These are phyloP conservation scores for Penicillium lagena DNA, from an alignment of 495 filamentous ascomycete species.

Conservation along the genomic window DNA sequence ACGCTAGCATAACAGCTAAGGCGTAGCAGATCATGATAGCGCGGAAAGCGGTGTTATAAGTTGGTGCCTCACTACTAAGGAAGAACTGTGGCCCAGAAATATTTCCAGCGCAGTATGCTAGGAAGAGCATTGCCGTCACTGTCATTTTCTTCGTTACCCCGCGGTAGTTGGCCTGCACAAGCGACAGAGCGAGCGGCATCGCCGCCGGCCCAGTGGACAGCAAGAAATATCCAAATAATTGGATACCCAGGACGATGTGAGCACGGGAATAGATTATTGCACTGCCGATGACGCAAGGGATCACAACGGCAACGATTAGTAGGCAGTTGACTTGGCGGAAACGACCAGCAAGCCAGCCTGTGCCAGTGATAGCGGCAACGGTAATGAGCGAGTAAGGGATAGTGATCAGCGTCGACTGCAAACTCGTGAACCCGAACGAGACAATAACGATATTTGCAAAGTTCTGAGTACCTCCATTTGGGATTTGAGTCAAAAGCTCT, in stretches of 20 bases:
- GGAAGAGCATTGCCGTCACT: conserved; percentile 35
- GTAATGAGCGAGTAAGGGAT: conserved; percentile 38
- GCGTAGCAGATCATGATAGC: conserved; percentile 49
- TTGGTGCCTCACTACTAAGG: conserved; percentile 25
- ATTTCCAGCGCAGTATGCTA: conserved; percentile 36
- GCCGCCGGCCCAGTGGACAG: conserved; percentile 46
- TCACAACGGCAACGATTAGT: conserved; percentile 21
- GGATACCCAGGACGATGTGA: conserved; percentile 41
- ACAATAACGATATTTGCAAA: conserved; percentile 40
- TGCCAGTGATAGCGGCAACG: conserved; percentile 25
- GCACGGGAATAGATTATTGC: conserved; percentile 51
- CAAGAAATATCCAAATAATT: conserved; percentile 54
- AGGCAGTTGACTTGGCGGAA: conserved; percentile 25
- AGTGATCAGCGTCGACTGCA: conserved; percentile 36
- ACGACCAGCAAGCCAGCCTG: conserved; percentile 31
- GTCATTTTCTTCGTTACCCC: conserved; percentile 62
- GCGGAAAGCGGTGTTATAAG: conserved; percentile 41
- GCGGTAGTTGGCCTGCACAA: conserved; percentile 54
- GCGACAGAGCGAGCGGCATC: conserved; percentile 49
- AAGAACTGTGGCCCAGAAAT: conserved; percentile 38
- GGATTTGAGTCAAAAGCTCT: conserved; percentile 44
- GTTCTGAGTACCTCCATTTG: conserved; percentile 39
- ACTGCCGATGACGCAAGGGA: conserved; percentile 45
- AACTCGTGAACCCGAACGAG: conserved; percentile 35
- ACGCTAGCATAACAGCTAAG: conserved; percentile 29